Evolutionary conservation across 1,284 basidiomycete genomes (phyloP), one percentile per base, ranked within the genome.

Genomic region (Polyporus tsugae): DNA sequence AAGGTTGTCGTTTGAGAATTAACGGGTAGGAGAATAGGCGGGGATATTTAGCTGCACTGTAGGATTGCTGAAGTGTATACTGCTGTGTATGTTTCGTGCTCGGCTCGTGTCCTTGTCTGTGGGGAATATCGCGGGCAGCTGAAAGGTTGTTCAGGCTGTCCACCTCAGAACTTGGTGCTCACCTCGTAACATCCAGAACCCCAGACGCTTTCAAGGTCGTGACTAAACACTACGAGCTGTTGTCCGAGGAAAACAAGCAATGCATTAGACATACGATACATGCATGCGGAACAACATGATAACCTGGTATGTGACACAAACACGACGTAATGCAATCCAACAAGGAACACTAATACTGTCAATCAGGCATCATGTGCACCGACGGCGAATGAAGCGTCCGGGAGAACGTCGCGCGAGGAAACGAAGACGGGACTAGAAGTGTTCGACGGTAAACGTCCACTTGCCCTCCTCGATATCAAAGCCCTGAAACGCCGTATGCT

Each of bases 391-490:
- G 19, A 19, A 19, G 36, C 1, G 29, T 29, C 29, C 29, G 29
- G 29, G 29, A 29, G 29, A 29, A 11, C n/a, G 36, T 7, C 15
- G 19, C n/a, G n/a, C 19, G 38, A 59, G 60, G 52, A 36, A 63
- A n/a, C 11, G 22, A 60, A 13, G 25, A 29, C 35, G n/a, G 15
- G 57, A 66, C 67, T 64, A 93, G 82, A 99, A 99, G 83, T 97
- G 95, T 78, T 97, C 92, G 68, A 99, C 97, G 38, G 86, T 89
- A 83, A 99, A 99, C 46, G 90, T 93, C 97, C 98, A 99, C 78
- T 89, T 91, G 59, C 97, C 97, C 73, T 89, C 89, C 73, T 85
- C 85, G 59, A 91, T 85, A 67, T 95, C 91, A 79, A 95, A 99
- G 76, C 83, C 84, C 78, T 95, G 90, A 77, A 97, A 99, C 69